Percentiles rank a stretch among this genome's conserved stretches.
These are phyloP conservation scores for Alternaria incomplexa DNA, from an alignment of 2,329 filamentous ascomycete species.

Conservation along the genomic window DNA sequence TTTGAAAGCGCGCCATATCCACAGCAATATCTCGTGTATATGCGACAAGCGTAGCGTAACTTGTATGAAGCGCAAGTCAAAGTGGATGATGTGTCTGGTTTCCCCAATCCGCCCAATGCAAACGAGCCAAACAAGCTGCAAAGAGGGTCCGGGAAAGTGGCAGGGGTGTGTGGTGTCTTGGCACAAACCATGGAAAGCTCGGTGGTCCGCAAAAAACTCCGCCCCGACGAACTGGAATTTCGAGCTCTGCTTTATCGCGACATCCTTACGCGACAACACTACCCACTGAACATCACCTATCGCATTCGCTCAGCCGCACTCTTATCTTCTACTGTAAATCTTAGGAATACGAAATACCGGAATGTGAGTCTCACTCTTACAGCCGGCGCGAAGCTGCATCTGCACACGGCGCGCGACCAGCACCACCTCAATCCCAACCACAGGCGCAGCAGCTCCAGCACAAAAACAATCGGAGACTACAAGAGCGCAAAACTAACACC, in stretches of 20 bases:
- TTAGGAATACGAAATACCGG: background rate
- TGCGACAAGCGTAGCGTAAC: background rate
- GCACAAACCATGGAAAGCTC: constrained; percentile 9
- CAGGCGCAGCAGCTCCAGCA: background rate
- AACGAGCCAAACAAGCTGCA: constrained; percentile 13
- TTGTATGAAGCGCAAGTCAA: constrained; percentile 1
- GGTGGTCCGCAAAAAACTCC: constrained; percentile 34
- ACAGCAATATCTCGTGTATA: background rate
- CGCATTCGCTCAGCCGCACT: background rate
- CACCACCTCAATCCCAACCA: background rate
- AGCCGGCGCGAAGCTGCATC: background rate
- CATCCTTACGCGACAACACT: constrained; percentile 1
- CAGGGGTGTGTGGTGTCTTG: background rate
- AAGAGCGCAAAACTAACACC: background rate
- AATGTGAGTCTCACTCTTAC: background rate
- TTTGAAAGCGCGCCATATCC: constrained; percentile 39
- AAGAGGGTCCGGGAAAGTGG: background rate
- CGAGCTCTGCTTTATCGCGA: constrained; percentile 4
- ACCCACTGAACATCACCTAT: background rate
- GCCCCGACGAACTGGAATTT: constrained; percentile 13
- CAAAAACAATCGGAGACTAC: too few relatives aligned
- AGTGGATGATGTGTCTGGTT: constrained; percentile 24
- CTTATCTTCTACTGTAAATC: background rate
- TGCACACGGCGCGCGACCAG: background rate
- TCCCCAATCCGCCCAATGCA: background rate